Evolutionary conservation across 2,329 filamentous ascomycete species (phyloP).

Genomic region (Fusarium sp.): DNA sequence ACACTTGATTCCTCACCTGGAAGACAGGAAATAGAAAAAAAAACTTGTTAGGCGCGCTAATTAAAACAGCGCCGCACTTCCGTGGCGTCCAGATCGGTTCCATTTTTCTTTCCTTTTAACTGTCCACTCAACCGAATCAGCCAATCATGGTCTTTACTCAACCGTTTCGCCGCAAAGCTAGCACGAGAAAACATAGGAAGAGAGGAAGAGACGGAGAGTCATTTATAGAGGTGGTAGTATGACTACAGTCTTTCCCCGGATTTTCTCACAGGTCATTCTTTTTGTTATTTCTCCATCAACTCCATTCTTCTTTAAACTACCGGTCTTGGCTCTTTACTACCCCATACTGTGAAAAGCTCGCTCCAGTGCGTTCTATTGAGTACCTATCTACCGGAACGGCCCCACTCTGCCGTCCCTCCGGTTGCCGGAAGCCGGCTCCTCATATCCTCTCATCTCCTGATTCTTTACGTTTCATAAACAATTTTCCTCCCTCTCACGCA

Average conservation of each 20-base stretch:
- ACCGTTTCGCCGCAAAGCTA: slow-evolving; percentile 43
- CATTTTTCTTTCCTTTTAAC: slow-evolving; percentile 21
- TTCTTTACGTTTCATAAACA: background rate
- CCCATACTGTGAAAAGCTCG: slow-evolving; percentile 7
- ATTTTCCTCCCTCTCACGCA: background rate
- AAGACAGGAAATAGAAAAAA: background rate
- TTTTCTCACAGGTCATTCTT: background rate
- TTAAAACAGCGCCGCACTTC: slow-evolving; percentile 13
- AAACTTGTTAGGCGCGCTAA: slow-evolving; percentile 27
- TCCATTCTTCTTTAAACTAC: slow-evolving; percentile 6
- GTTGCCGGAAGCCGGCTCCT: slow-evolving; percentile 32
- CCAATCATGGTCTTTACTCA: slow-evolving; percentile 42
- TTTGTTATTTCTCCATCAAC: slow-evolving; percentile 21
- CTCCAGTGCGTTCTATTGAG: slow-evolving; percentile 1
- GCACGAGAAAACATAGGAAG: slow-evolving; percentile 31
- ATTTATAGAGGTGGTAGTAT: slow-evolving; percentile 27
- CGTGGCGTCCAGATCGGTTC: slow-evolving; percentile 33
- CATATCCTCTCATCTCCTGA: slow-evolving; percentile 15
- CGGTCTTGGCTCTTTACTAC: slow-evolving; percentile 14
- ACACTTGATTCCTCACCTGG: background rate
- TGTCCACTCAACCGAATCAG: slow-evolving; percentile 44
- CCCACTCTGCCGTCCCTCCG: slow-evolving; percentile 40
- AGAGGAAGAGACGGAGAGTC: slow-evolving; percentile 25
- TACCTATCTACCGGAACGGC: slow-evolving; percentile 36
- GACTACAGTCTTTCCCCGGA: slow-evolving; percentile 19